Evolutionary conservation across 116 monocot genomes (phyloP), one percentile per base, ranked within the genome.

Genomic region (Iris pallida): DNA sequence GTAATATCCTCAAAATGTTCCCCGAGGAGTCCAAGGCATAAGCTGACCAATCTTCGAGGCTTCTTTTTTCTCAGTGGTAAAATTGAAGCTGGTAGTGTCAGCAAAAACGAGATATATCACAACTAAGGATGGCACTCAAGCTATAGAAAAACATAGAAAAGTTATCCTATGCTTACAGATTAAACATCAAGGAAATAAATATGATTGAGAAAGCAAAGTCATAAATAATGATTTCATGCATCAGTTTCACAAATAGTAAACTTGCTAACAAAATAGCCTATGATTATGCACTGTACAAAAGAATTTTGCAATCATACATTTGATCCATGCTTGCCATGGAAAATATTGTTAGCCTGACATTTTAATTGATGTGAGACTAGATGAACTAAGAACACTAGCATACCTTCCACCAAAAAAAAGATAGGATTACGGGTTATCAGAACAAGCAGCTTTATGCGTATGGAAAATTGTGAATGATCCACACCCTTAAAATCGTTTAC

Each of bases 21-120:
- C 20, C 92, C 96, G 64, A 97, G 78, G n/a, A 92, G 65, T 66
- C 89, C 92, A 76, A 97, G 78, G 69, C 96, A 97, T 73, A 97
- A 81, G 55, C 82, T 89, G 17, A 97, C 81, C 72, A 97, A 79
- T 46, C 77, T 97, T 53, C 73, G 76, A 60, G 96, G 87, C 48
- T 71, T 84, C 7, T 45, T 64, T 65, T 70, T 83, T 69, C 62
- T 66, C 58, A 75, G 49, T 16, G 58, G 71, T 57, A 55, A 70
- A 42, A 67, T 88, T 88, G 84, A 80, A 75, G 57, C 7, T 69
- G 30, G 30, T 30, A 30, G 30, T 30, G 30, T 30, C 30, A 30
- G 30, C 30, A 30, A 30, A 30, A 30, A 30, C 3, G 30, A 30
- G 3, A 30, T 3, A 30, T 30, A 30, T 30, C 30, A 30, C 30